Percentiles rank a stretch among this genome's conserved stretches.
Evolutionary conservation across 352 stramenopile genomes (phyloP).

Genomic region (Halophytophthora batemanensis): DNA sequence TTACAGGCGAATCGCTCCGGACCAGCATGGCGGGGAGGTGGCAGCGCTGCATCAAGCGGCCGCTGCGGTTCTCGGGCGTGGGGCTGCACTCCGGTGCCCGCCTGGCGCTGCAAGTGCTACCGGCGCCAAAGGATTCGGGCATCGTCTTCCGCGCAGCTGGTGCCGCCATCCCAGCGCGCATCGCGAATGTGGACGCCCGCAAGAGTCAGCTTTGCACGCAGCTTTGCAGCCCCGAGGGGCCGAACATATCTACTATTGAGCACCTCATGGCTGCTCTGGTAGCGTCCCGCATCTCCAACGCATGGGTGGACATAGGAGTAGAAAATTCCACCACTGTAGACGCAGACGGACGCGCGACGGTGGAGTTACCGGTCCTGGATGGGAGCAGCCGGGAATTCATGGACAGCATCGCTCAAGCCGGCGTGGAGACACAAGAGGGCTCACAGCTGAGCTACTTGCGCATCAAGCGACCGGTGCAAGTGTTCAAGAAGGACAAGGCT

Average conservation of each 20-base stretch:
- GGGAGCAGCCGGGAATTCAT: constrained; percentile 54
- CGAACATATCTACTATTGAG: constrained; percentile 50
- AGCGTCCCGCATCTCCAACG: constrained; percentile 42
- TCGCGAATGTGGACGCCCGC: constrained; percentile 35
- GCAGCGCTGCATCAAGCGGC: constrained; percentile 49
- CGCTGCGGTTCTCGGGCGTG: constrained; percentile 52
- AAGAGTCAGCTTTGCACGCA: constrained; percentile 61
- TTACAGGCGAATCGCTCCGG: no score
- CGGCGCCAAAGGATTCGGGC: constrained; percentile 25
- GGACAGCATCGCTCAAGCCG: constrained; percentile 30
- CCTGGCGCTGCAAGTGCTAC: constrained; percentile 31
- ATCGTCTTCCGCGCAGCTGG: constrained; percentile 28
- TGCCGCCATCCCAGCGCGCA: constrained; percentile 21
- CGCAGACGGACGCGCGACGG: constrained; percentile 1
- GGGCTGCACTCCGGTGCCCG: constrained; percentile 50
- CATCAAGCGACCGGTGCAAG: constrained; percentile 53
- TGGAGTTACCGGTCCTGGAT: constrained; percentile 68
- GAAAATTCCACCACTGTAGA: neutral
- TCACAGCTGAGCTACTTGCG: constrained; percentile 26
- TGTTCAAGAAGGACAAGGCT: constrained; percentile 57
- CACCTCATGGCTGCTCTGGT: constrained; percentile 67
- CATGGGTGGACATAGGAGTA: constrained; percentile 33
- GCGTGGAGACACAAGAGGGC: constrained; percentile 26
- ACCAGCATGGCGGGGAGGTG: constrained; percentile 9
- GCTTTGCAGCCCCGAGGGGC: constrained; percentile 20